Conservation (phyloP, 345 rosid genomes). For the Syzygium jambos region DNA sequence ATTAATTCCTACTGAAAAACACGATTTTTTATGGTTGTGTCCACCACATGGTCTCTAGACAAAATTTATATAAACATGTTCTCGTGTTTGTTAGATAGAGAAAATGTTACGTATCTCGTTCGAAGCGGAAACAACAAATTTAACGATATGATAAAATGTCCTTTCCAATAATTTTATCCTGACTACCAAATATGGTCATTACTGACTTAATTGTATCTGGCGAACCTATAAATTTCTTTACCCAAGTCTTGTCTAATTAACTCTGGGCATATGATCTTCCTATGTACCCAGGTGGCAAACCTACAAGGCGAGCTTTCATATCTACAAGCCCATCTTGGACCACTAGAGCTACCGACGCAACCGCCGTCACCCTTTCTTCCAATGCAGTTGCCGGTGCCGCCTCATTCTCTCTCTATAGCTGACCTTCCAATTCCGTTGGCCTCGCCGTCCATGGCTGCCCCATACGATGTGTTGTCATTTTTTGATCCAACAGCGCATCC, state of each 20-base stretch:
- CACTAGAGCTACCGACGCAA: slow-evolving; percentile 47
- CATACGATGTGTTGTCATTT: slow-evolving; percentile 48
- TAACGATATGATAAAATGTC: background rate
- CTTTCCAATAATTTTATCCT: background rate
- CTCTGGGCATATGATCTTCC: background rate
- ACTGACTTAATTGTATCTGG: background rate
- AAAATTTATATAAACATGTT: background rate
- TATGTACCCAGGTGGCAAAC: slow-evolving; percentile 42
- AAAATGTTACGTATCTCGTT: background rate
- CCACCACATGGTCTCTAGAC: background rate
- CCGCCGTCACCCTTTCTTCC: slow-evolving; percentile 29
- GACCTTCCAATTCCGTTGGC: slow-evolving; percentile 37
- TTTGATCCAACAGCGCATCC: slow-evolving; percentile 53
- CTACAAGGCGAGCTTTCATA: slow-evolving; percentile 73
- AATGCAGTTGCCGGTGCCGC: background rate
- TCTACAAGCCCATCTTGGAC: slow-evolving; percentile 54
- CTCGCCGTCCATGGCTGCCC: slow-evolving; percentile 30
- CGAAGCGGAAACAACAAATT: background rate
- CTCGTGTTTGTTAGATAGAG: background rate
- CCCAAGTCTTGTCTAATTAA: background rate
- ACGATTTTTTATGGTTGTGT: background rate
- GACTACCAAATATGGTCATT: background rate
- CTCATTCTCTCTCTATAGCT: slow-evolving; percentile 20
- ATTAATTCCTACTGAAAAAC: background rate
- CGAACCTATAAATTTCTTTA: background rate